These are phyloP conservation scores for Leucocoprinus sp. DNA, from an alignment of 768 basidiomycete genomes.

Conservation along the genomic window DNA sequence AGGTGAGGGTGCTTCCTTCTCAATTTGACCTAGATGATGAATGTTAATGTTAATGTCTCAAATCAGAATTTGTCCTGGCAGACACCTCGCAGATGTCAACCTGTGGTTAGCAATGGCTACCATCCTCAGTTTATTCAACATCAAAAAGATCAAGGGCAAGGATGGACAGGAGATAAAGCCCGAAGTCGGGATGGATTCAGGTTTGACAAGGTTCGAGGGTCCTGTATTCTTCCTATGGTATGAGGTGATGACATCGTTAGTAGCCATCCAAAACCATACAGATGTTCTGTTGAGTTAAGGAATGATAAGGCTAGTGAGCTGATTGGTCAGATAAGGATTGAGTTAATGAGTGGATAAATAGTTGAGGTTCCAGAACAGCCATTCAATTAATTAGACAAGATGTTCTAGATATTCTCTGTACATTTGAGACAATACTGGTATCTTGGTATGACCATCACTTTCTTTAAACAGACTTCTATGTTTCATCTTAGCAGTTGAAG, in stretches of 20 bases:
- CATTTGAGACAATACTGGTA: no score
- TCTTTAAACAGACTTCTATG: no score
- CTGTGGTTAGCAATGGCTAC: slow-evolving; percentile 23
- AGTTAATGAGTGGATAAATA: background rate
- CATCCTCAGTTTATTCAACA: slow-evolving; percentile 23
- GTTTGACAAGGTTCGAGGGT: slow-evolving; percentile 23
- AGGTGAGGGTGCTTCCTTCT: background rate
- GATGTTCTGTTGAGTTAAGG: slow-evolving; percentile 19
- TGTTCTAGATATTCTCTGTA: no score
- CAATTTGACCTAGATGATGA: background rate
- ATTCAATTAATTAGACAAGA: no score
- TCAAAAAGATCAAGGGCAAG: slow-evolving; percentile 14
- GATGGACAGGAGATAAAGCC: slow-evolving; percentile 22
- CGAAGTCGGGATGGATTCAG: slow-evolving; percentile 22
- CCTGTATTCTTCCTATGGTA: background rate
- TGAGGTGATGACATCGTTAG: background rate
- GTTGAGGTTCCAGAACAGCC: no score
- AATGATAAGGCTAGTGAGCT: slow-evolving; percentile 9
- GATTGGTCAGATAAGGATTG: background rate
- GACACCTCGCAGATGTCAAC: slow-evolving; percentile 33
- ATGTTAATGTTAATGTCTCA: no score
- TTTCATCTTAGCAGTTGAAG: no score
- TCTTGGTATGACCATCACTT: no score
- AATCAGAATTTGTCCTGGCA: slow-evolving; percentile 29
- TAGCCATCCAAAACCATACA: slow-evolving; percentile 22